Evolutionary conservation across 345 rosid genomes (phyloP).

Genomic region (Limnanthes douglasii): DNA sequence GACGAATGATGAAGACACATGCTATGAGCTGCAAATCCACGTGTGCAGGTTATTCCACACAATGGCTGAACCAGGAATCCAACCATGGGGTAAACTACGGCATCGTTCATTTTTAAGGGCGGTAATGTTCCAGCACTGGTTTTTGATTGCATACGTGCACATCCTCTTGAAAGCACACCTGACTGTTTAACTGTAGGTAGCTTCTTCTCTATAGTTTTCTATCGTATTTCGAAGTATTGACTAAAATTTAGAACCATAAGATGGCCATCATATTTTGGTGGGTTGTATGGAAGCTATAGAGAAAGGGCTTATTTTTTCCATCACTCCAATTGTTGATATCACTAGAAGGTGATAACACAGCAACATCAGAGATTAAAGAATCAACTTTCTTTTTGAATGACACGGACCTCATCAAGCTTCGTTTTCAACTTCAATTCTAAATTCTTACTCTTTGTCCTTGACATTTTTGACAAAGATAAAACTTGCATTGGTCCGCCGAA

Average conservation of each 20-base stretch:
- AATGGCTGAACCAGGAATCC: no score
- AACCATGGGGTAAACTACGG: no score
- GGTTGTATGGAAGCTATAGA: conserved; percentile 38
- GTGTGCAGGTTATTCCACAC: no score
- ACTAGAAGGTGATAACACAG: conserved; percentile 29
- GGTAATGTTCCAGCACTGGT: conserved; percentile 11
- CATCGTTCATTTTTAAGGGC: conserved; percentile 26
- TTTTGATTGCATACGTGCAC: conserved; percentile 18
- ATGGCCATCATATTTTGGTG: conserved; percentile 62
- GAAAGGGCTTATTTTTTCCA: conserved; percentile 36
- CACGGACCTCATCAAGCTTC: conserved; percentile 67
- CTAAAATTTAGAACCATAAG: conserved; percentile 45
- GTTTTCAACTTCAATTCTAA: conserved; percentile 33
- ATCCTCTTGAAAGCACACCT: conserved; percentile 15
- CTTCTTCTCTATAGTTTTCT: conserved; percentile 79
- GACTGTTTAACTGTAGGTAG: conserved; percentile 19
- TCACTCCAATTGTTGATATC: conserved; percentile 53
- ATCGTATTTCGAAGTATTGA: conserved; percentile 54
- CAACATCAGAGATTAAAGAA: conserved; percentile 22
- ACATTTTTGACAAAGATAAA: conserved; percentile 47
- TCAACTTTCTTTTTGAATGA: conserved; percentile 40
- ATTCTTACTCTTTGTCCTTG: conserved; percentile 39
- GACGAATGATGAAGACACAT: no score
- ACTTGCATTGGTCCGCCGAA: conserved; percentile 39
- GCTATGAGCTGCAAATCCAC: no score